Conservation (phyloP, 2,329 filamentous ascomycete species). For the Coniochaeta prunicola region DNA sequence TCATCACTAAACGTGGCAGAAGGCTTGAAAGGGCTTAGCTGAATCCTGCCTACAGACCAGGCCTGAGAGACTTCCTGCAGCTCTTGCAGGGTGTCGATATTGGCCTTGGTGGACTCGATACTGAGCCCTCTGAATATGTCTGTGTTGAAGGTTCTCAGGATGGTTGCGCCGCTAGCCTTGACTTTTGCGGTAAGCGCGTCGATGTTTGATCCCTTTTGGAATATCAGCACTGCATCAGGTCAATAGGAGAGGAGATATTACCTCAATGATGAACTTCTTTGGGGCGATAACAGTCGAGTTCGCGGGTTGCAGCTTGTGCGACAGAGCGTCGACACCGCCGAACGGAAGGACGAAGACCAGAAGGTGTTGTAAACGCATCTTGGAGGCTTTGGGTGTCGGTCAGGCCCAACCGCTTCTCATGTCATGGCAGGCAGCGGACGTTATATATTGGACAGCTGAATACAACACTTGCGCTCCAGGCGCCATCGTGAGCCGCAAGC, state of each 20-base stretch:
- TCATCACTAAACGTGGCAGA: constrained; percentile 10
- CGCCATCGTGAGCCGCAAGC: not conserved
- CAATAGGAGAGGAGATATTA: not conserved
- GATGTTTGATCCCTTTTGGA: constrained; percentile 6
- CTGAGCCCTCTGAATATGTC: constrained; percentile 15
- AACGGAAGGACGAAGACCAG: not conserved
- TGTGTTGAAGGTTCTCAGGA: constrained; percentile 12
- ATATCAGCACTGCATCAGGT: no score
- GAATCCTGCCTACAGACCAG: constrained; percentile 15
- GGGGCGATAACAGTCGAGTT: constrained; percentile 5
- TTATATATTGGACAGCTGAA: not conserved
- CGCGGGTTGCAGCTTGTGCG: not conserved
- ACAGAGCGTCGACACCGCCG: not conserved
- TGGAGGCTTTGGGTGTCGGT: not conserved
- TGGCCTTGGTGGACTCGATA: constrained; percentile 11
- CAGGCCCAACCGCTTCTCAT: not conserved
- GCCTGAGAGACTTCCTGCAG: constrained; percentile 10
- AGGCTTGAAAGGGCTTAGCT: constrained; percentile 8
- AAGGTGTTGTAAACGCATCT: not conserved
- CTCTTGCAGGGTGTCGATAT: constrained; percentile 12
- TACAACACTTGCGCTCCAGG: not conserved
- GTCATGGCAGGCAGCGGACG: not conserved
- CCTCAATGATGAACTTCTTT: constrained; percentile 14
- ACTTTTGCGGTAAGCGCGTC: constrained; percentile 9
- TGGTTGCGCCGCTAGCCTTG: constrained; percentile 6